Percentiles rank a stretch among this genome's conserved stretches.
These are phyloP conservation scores for Chytriomyces sp. DNA, from an alignment of 192 early-diverging fungal genomes.

Conservation along the genomic window DNA sequence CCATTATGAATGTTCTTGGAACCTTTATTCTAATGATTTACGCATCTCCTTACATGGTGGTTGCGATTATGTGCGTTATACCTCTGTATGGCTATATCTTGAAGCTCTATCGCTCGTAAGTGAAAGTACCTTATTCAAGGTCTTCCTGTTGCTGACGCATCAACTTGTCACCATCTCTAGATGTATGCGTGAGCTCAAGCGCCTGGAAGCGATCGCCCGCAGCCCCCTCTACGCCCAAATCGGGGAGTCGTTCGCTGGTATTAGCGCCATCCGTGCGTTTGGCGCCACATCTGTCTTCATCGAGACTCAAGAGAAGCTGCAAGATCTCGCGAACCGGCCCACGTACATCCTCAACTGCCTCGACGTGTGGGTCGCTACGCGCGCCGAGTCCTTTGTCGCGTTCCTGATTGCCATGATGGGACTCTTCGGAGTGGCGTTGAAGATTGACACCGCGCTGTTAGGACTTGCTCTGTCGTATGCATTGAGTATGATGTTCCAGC, in stretches of 20 bases:
- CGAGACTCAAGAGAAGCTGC: constrained; percentile 48
- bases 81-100: constrained; percentile 72
- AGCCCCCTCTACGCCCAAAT: constrained; percentile 82
- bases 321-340: constrained; percentile 38
- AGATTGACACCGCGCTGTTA: constrained; percentile 7
- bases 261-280: constrained; percentile 86
- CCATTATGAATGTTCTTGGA: constrained; percentile 53
- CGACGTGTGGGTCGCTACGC: constrained; percentile 64
- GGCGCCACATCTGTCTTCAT: constrained; percentile 71
- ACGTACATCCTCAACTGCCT: constrained; percentile 77
- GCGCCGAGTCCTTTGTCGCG: constrained; percentile 45
- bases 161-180: neutral
- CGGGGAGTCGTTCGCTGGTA: constrained; percentile 75
- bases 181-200: neutral
- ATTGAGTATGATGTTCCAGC: constrained; percentile 36
- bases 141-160: constrained; percentile 10
- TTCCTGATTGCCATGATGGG: constrained; percentile 36
- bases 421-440: constrained; percentile 76
- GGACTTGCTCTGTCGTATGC: constrained; percentile 61
- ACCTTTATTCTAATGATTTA: constrained; percentile 67
- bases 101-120: constrained; percentile 71
- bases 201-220: constrained; percentile 28
- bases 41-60: constrained; percentile 68
- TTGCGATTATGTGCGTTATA: constrained; percentile 71
- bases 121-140: constrained; percentile 59